A percentile compares a stretch with the other conserved stretches of the same genome.
These are phyloP conservation scores for Chlorella vulgaris DNA, from an alignment of 139 green algal species.

Conservation along the genomic window DNA sequence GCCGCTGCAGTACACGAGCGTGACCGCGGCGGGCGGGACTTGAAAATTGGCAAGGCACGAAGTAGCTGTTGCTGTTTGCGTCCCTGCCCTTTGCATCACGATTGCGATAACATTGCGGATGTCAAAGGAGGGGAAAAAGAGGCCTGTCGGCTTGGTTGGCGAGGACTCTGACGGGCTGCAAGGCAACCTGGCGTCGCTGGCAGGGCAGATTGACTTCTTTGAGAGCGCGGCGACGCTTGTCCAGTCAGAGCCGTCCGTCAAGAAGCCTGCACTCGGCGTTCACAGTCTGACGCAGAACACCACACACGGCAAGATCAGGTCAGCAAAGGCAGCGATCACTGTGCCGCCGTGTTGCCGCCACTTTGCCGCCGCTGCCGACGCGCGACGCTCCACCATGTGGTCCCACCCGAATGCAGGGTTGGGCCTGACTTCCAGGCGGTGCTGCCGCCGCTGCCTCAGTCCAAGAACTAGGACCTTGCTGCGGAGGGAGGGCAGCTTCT, in stretches of 20 bases:
- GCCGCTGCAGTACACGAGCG: too few relatives aligned
- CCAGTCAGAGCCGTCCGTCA: not conserved
- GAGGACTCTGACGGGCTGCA: not conserved
- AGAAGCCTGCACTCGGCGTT: not conserved
- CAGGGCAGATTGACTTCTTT: constrained; percentile 1
- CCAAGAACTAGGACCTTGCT: not conserved
- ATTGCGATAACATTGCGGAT: too few relatives aligned
- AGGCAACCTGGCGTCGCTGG: not conserved
- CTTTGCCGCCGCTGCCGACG: not conserved
- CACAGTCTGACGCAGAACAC: constrained; percentile 30
- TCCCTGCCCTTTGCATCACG: too few relatives aligned
- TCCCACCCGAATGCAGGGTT: constrained; percentile 39
- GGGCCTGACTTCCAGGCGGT: constrained; percentile 61
- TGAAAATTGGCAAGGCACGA: too few relatives aligned
- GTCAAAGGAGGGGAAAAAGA: not conserved
- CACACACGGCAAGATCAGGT: constrained; percentile 18
- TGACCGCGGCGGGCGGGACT: too few relatives aligned
- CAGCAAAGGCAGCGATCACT: not conserved
- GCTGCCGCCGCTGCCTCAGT: constrained; percentile 29
- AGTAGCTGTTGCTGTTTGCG: too few relatives aligned
- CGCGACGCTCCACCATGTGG: not conserved
- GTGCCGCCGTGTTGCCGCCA: too few relatives aligned
- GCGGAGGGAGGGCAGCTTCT: too few relatives aligned
- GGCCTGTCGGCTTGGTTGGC: not conserved
- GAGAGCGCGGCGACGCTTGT: not conserved